Conservation (phyloP, 2,329 filamentous ascomycete species). For the Rhynchosporium graminicola region DNA sequence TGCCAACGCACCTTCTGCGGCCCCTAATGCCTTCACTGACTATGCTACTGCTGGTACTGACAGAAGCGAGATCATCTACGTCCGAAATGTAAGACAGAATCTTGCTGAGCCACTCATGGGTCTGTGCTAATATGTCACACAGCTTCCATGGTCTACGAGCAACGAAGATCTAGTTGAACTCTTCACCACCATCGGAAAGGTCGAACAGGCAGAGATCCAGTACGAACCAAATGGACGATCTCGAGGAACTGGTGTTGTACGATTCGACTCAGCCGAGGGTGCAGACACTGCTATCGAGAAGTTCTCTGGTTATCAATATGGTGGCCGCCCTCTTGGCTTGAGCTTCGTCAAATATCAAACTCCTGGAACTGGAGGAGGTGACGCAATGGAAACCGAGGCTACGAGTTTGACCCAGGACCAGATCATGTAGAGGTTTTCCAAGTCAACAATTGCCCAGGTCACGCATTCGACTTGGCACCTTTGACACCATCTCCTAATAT, state of each 20-base stretch:
- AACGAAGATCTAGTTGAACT: conserved; percentile 96
- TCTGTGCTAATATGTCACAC: conserved; percentile 28
- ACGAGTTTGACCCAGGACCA: conserved; percentile 90
- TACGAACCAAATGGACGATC: conserved; percentile 97
- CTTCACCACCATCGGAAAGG: conserved; percentile 96
- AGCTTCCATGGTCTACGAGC: conserved; percentile 98
- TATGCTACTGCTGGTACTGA: conserved; percentile 86
- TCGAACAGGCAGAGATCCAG: conserved; percentile 98
- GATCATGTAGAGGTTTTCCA: conserved; percentile 70
- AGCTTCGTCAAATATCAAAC: conserved; percentile 93
- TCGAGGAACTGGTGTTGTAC: conserved; percentile 92
- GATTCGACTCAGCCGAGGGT: conserved; percentile 80
- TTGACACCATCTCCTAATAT: conserved; percentile 16
- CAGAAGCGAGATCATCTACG: conserved; percentile 81
- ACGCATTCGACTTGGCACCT: background rate
- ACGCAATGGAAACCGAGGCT: conserved; percentile 80
- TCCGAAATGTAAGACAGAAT: conserved; percentile 79
- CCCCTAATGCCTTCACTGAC: conserved; percentile 92
- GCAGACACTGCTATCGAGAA: conserved; percentile 94
- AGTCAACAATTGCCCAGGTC: conserved; percentile 4
- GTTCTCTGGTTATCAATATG: conserved; percentile 97
- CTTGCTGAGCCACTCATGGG: background rate
- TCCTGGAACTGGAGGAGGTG: conserved; percentile 50
- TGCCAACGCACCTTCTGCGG: conserved; percentile 46
- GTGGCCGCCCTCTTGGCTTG: conserved; percentile 87